These are phyloP conservation scores for Papiliotrema laurentii DNA, from an alignment of 1,284 basidiomycete genomes.

Conservation along the genomic window DNA sequence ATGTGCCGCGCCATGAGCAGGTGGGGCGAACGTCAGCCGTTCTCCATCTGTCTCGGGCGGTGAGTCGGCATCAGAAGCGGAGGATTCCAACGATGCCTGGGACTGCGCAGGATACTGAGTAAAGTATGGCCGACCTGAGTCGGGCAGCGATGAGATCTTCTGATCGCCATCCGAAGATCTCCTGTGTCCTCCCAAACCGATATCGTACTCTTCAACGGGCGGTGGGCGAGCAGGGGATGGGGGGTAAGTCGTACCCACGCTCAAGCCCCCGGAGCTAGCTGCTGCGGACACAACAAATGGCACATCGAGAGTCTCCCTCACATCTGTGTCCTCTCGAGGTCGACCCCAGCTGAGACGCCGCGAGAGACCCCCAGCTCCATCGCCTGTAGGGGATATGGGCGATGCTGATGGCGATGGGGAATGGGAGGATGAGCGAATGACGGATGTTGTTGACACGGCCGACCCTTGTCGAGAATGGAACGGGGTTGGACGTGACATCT, in stretches of 20 bases:
- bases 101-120: slow-evolving; percentile 2
- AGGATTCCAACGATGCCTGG: slow-evolving; percentile 1
- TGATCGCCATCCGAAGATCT: too few relatives aligned
- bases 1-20: slow-evolving; percentile 4
- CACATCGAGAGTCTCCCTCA: too few relatives aligned
- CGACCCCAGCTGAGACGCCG: slow-evolving; percentile 34
- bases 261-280: too few relatives aligned
- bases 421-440: slow-evolving; percentile 11
- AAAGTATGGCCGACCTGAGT: slow-evolving; percentile 9
- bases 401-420: slow-evolving; percentile 24
- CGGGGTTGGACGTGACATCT: not conserved
- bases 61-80: not conserved
- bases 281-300: too few relatives aligned
- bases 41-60: slow-evolving; percentile 1
- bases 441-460: slow-evolving; percentile 25
- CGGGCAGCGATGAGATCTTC: not conserved
- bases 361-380: slow-evolving; percentile 30
- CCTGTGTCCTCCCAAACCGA: slow-evolving; percentile 2
- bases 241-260: too few relatives aligned
- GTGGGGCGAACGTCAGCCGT: slow-evolving; percentile 3
- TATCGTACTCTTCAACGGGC: slow-evolving; percentile 11
- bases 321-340: too few relatives aligned
- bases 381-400: slow-evolving; percentile 19
- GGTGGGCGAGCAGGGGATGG: not conserved
- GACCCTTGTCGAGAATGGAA: slow-evolving; percentile 2